These are phyloP conservation scores for Tuber umbilicatum DNA, from an alignment of 495 filamentous ascomycete genomes.

Conservation along the genomic window DNA sequence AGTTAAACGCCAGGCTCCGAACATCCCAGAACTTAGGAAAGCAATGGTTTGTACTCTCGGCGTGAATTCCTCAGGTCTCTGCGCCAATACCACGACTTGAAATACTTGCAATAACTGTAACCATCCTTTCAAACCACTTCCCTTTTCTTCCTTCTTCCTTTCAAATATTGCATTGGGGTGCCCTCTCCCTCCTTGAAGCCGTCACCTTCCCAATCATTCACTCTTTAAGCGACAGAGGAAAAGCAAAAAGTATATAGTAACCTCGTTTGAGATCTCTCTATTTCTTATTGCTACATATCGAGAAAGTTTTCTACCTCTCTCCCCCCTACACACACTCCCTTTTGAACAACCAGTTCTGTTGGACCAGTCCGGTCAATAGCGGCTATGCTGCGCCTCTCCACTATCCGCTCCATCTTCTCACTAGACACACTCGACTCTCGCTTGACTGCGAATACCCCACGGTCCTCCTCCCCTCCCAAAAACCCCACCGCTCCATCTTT, in stretches of 20 bases:
- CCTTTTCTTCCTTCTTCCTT: neutral
- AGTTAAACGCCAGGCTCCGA: neutral
- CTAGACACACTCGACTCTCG: conserved; percentile 91
- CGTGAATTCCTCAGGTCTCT: neutral
- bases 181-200: neutral
- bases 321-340: neutral
- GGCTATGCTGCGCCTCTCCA: conserved; percentile 46
- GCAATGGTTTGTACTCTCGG: neutral
- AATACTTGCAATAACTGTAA: neutral
- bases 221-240: neutral
- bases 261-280: neutral
- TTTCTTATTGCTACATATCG: neutral
- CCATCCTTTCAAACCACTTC: neutral
- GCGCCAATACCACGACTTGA: neutral
- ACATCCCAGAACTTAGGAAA: neutral
- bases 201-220: neutral
- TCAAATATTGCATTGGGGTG: conserved; percentile 1
- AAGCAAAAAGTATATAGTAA: neutral
- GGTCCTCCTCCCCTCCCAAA: conserved; percentile 56
- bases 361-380: neutral
- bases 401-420: conserved; percentile 60
- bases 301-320: neutral
- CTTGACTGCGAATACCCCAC: conserved; percentile 54
- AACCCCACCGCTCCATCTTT: conserved; percentile 38
- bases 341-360: neutral